These are phyloP conservation scores for Breynia disticha DNA, from an alignment of 441 rosid genomes.

Conservation along the genomic window DNA sequence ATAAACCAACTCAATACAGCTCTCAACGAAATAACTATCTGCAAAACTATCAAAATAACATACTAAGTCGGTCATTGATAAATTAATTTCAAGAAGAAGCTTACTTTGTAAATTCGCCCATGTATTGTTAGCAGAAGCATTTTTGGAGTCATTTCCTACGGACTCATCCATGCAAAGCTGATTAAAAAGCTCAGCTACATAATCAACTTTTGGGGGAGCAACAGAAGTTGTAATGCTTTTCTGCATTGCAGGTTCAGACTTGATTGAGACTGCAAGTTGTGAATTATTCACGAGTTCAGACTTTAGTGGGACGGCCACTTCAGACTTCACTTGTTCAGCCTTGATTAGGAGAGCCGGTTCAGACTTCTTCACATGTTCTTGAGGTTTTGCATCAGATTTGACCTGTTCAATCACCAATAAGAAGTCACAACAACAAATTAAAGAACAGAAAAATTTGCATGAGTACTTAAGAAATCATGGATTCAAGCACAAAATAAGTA, in stretches of 20 bases:
- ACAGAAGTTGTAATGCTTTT: conserved; percentile 17
- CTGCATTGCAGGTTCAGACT: conserved; percentile 19
- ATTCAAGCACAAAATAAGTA: too few relatives aligned
- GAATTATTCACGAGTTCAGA: conserved; percentile 21
- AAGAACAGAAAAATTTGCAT: not conserved
- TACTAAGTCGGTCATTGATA: not conserved
- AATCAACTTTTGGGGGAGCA: conserved; percentile 39
- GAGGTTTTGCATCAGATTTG: too few relatives aligned
- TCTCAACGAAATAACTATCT: not conserved
- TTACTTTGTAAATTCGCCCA: conserved; percentile 21
- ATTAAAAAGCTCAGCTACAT: conserved; percentile 58
- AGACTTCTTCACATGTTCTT: too few relatives aligned
- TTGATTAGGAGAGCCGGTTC: too few relatives aligned
- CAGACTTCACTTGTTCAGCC: conserved; percentile 23
- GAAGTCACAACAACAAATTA: not conserved
- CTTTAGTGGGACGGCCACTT: conserved; percentile 23
- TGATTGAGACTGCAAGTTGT: conserved; percentile 19
- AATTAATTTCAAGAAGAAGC: conserved; percentile 11
- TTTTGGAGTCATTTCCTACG: conserved; percentile 18
- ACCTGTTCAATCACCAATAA: not conserved
- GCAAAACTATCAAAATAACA: conserved; percentile 1
- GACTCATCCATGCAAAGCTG: conserved; percentile 47
- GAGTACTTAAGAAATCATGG: too few relatives aligned
- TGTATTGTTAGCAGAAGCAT: conserved; percentile 13
- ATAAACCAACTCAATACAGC: conserved; percentile 4